A percentile compares a stretch with the other conserved stretches of the same genome.
These are phyloP conservation scores for Cardiospermum halicacabum DNA, from an alignment of 345 rosid species.

Conservation along the genomic window DNA sequence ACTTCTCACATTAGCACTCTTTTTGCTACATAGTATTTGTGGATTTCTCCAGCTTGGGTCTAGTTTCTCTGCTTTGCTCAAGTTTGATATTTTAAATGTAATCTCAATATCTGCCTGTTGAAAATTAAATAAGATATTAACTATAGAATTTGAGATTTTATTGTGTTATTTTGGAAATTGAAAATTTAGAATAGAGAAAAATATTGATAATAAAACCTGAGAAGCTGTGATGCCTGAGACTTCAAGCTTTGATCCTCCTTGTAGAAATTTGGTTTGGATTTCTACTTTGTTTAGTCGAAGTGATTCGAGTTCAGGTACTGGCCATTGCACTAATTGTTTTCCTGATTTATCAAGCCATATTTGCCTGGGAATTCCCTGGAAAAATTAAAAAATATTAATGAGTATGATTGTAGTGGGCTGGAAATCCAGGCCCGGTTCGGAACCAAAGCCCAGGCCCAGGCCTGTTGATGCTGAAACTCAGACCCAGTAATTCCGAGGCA, in stretches of 20 bases:
- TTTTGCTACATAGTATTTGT: constrained; percentile 41
- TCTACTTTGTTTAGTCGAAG: constrained; percentile 35
- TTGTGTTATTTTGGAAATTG: too few relatives aligned
- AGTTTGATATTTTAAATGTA: constrained; percentile 33
- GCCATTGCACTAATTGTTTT: constrained; percentile 51
- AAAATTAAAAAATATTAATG: not conserved
- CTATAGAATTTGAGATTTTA: too few relatives aligned
- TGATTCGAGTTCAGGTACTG: constrained; percentile 53
- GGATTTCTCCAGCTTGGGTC: constrained; percentile 49
- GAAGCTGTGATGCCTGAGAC: constrained; percentile 52
- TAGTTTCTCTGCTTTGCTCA: constrained; percentile 43
- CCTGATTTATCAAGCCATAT: constrained; percentile 27
- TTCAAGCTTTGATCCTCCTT: constrained; percentile 37
- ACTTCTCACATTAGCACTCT: constrained; percentile 42
- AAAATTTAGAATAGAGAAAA: too few relatives aligned
- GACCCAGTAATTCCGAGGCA: too few relatives aligned
- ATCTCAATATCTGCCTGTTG: constrained; percentile 77
- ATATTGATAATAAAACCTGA: constrained; percentile 35
- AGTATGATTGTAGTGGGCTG: too few relatives aligned
- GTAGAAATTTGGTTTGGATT: constrained; percentile 25
- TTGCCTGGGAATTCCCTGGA: constrained; percentile 64
- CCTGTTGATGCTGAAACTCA: too few relatives aligned
- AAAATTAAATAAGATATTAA: not conserved
- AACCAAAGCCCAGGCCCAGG: too few relatives aligned
- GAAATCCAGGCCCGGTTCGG: too few relatives aligned